These are phyloP conservation scores for Elsinoe ampelina DNA, from an alignment of 2,329 filamentous ascomycete species.

Conservation along the genomic window DNA sequence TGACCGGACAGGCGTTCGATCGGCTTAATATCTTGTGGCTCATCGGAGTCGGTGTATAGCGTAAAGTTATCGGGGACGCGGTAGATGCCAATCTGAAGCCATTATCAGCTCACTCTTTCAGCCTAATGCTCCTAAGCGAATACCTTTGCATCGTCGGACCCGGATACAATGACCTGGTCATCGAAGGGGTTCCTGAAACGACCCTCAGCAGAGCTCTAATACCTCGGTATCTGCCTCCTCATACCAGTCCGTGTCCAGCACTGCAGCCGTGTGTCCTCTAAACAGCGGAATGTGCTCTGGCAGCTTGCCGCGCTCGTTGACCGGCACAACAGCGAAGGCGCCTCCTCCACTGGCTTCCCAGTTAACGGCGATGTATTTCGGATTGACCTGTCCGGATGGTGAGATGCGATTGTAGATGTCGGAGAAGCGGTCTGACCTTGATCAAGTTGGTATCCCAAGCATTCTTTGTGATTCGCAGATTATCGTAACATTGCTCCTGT, in stretches of 20 bases:
- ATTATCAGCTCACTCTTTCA: neutral
- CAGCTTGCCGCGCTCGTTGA: slow-evolving; percentile 79
- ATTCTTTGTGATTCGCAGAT: slow-evolving; percentile 93
- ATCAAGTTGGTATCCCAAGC: slow-evolving; percentile 98
- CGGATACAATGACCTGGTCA: slow-evolving; percentile 83
- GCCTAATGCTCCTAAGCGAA: slow-evolving; percentile 2
- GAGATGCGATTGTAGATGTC: neutral
- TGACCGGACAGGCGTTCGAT: slow-evolving; percentile 77
- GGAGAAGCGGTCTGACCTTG: slow-evolving; percentile 55
- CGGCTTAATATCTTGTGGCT: slow-evolving; percentile 71
- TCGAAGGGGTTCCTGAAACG: slow-evolving; percentile 80
- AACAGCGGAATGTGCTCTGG: slow-evolving; percentile 92
- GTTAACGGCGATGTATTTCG: slow-evolving; percentile 92
- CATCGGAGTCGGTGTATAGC: slow-evolving; percentile 72
- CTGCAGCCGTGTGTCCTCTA: slow-evolving; percentile 87
- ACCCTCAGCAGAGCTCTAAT: slow-evolving; percentile 19
- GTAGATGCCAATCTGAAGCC: slow-evolving; percentile 71
- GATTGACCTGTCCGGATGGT: slow-evolving; percentile 62
- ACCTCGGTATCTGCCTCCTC: slow-evolving; percentile 15
- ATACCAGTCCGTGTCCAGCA: slow-evolving; percentile 94
- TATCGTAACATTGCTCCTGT: slow-evolving; percentile 94
- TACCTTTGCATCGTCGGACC: slow-evolving; percentile 88
- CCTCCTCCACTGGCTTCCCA: slow-evolving; percentile 96
- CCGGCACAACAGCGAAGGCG: slow-evolving; percentile 89
- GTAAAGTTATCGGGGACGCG: slow-evolving; percentile 83